A percentile compares a stretch with the other conserved stretches of the same genome.
These are phyloP conservation scores for Metarhizium brunneum DNA, from an alignment of 2,329 filamentous ascomycete genomes.

Conservation along the genomic window DNA sequence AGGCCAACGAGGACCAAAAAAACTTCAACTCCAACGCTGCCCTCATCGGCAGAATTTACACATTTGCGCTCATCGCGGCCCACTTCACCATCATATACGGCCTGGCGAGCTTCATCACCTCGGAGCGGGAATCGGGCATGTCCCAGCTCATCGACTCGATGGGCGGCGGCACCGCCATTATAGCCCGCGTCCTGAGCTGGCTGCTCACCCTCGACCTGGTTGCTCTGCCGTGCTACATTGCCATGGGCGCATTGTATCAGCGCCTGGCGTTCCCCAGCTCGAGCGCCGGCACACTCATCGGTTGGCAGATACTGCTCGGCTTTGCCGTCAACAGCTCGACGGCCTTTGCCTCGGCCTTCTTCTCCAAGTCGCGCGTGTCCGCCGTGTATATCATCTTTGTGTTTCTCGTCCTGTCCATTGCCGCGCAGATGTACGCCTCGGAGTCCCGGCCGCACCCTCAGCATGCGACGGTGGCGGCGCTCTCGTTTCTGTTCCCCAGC, in stretches of 20 bases:
- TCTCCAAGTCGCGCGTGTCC: conserved; percentile 21
- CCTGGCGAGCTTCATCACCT: conserved; percentile 14
- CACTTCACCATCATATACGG: conserved; percentile 13
- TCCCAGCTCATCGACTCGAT: conserved; percentile 23
- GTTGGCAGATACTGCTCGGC: conserved; percentile 38
- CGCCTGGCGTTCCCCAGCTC: conserved; percentile 18
- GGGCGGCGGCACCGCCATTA: conserved; percentile 31
- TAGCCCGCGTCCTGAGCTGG: conserved; percentile 16
- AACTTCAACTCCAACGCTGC: conserved; percentile 1
- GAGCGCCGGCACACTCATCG: conserved; percentile 22
- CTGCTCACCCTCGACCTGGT: conserved; percentile 16
- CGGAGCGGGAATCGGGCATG: conserved; percentile 22
- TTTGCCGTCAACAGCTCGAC: conserved; percentile 52
- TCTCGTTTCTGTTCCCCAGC: conserved; percentile 15
- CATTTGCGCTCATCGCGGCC: conserved; percentile 15
- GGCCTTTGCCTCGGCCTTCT: conserved; percentile 42
- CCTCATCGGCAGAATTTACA: conserved; percentile 11
- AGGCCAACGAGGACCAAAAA: conserved; percentile 5
- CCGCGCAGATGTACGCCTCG: conserved; percentile 10
- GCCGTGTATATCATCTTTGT: conserved; percentile 21
- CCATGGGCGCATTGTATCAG: conserved; percentile 26
- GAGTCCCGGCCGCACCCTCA: conserved; percentile 5
- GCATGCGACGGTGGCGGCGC: not conserved
- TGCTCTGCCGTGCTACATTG: conserved; percentile 29
- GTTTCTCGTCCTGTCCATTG: conserved; percentile 18